These are phyloP conservation scores for Hamamelis virginiana DNA, from an alignment of 164 flowering plant species.

Conservation along the genomic window DNA sequence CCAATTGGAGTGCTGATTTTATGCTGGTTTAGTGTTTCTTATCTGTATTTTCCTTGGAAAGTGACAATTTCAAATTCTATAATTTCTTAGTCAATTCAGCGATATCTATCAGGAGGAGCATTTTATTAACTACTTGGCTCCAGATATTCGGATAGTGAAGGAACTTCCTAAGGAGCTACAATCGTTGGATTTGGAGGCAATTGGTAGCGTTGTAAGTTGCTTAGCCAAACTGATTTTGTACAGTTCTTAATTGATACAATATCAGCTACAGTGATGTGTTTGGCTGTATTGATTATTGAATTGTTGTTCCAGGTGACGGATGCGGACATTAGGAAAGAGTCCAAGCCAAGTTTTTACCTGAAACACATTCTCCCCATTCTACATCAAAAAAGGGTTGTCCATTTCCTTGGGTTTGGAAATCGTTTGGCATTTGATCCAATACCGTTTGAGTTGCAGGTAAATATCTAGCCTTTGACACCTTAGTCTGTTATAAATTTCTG, in stretches of 20 bases:
- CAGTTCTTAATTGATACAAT: background rate
- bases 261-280: background rate
- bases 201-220: slow-evolving; percentile 84
- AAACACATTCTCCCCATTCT: slow-evolving; percentile 83
- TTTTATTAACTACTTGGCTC: slow-evolving; percentile 77
- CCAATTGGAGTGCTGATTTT: background rate
- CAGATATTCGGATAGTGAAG: slow-evolving; percentile 88
- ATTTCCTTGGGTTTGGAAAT: slow-evolving; percentile 92
- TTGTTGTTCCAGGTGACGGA: slow-evolving; percentile 70
- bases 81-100: slow-evolving; percentile 80
- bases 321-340: slow-evolving; percentile 72
- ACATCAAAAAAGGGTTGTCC: slow-evolving; percentile 72
- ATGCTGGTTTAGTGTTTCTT: slow-evolving; percentile 3
- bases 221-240: background rate
- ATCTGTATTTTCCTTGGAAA: slow-evolving; percentile 23
- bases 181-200: slow-evolving; percentile 86
- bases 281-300: slow-evolving; percentile 19
- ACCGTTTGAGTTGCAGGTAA: slow-evolving; percentile 87
- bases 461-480: slow-evolving; percentile 8
- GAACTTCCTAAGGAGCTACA: slow-evolving; percentile 80
- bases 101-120: slow-evolving; percentile 97
- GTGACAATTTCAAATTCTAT: slow-evolving; percentile 41
- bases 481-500: background rate
- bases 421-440: slow-evolving; percentile 96
- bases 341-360: slow-evolving; percentile 78